Evolutionary conservation across 352 stramenopile genomes (phyloP).

Genomic region (Globisporangium solare): DNA sequence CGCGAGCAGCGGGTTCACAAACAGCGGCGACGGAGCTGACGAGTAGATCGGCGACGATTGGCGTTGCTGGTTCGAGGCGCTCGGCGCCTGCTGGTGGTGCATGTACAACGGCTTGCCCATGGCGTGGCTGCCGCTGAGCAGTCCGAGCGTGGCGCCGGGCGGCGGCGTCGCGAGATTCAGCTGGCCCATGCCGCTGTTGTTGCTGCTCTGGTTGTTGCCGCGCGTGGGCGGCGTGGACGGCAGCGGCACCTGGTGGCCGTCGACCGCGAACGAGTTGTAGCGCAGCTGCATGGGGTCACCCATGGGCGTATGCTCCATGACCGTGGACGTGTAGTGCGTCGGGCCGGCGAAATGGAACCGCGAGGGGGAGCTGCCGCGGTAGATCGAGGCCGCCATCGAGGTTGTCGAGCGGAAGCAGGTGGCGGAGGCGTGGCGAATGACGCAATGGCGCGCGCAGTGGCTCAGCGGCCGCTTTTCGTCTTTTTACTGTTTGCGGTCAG

Average conservation of each 20-base stretch:
- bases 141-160: constrained; percentile 32
- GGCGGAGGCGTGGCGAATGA: too few species aligned
- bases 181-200: constrained; percentile 2
- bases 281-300: constrained; percentile 24
- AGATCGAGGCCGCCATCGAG: constrained; percentile 56
- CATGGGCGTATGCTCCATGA: constrained; percentile 27
- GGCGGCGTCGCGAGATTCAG: constrained; percentile 22
- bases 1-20: constrained; percentile 58
- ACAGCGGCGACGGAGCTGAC: constrained; percentile 25
- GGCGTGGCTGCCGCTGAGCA: constrained; percentile 25
- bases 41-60: constrained; percentile 16
- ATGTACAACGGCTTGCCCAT: constrained; percentile 23
- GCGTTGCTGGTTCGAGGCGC: constrained; percentile 6
- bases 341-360: constrained; percentile 55
- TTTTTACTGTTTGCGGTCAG: too few species aligned
- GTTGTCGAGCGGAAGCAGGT: too few species aligned
- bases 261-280: constrained; percentile 41
- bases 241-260: constrained; percentile 41
- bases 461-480: too few species aligned
- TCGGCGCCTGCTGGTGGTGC: constrained; percentile 14
- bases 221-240: constrained; percentile 22
- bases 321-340: constrained; percentile 62
- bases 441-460: too few species aligned
- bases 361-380: constrained; percentile 45
- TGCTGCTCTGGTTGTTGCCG: constrained; percentile 5